These are phyloP conservation scores for Plantago coronopus DNA, from an alignment of 305 asterid species.

Conservation along the genomic window DNA sequence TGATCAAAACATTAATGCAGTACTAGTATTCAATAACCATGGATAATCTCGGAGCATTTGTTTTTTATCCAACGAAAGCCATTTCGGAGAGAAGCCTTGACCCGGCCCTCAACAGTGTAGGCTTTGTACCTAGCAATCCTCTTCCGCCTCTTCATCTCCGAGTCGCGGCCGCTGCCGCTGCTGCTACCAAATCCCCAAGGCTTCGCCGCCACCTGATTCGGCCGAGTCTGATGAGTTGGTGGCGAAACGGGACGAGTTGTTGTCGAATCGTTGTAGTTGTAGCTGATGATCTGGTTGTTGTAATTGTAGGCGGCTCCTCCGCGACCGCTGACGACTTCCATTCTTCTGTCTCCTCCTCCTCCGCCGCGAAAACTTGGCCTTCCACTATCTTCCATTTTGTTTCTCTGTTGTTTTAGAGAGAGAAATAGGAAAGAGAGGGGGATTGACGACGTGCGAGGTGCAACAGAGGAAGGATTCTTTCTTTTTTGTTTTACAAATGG, in stretches of 20 bases:
- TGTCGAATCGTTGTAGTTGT: neutral
- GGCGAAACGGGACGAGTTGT: neutral
- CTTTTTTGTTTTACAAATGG: too few species aligned
- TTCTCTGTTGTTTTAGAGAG: neutral
- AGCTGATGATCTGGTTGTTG: neutral
- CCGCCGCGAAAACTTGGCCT: conserved; percentile 6
- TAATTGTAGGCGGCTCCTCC: neutral
- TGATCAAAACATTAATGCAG: too few species aligned
- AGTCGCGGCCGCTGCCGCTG: conserved; percentile 1
- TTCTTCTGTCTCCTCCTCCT: conserved; percentile 5
- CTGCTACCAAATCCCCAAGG: neutral
- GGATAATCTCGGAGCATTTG: conserved; percentile 4
- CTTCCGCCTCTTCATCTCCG: conserved; percentile 62
- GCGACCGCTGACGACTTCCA: neutral
- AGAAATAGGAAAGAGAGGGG: neutral
- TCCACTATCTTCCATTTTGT: conserved; percentile 5
- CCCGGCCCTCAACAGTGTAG: conserved; percentile 64
- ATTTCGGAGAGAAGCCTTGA: conserved; percentile 60
- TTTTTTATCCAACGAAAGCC: conserved; percentile 66
- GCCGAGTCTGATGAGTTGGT: neutral
- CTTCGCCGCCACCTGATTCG: conserved; percentile 1
- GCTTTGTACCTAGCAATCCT: conserved; percentile 68
- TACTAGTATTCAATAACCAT: too few species aligned
- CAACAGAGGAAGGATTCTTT: too few species aligned
- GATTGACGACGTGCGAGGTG: neutral